Evolutionary conservation across 805 yeast genomes (phyloP), one percentile per base, ranked within the genome.

Genomic region (Myxozyma neotropica): DNA sequence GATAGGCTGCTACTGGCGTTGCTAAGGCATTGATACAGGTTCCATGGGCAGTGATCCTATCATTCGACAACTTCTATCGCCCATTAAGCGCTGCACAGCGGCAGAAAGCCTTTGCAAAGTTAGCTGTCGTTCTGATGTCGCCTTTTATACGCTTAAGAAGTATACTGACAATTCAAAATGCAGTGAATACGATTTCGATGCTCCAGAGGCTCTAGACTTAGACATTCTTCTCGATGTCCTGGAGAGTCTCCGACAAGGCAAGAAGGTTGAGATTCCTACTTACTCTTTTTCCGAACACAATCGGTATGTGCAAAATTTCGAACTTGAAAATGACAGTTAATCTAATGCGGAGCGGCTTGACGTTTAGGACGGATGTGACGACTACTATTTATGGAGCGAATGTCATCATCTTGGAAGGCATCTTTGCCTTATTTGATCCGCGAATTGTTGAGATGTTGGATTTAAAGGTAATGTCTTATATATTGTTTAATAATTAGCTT

Each of bases 1-100:
- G 15, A 6, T 36, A 48, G 2, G 29, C 10, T 23, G 15, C 31
- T n/a, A 5, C 17, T 26, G 19, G 8, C 13, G 48, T 47, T 38
- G 36, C 27, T 17, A 23, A 27, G 3, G 26, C 4, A 15, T 43
- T 38, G 24, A 24, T 17, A 74, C 82, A 89, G 74, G 89, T 89
- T 56, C 98, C 98, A 0, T 92, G 98, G 97, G 89, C 97, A 0
- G 93, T 94, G 12, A 77, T 94, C 57, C 71, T 93, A 21, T 88
- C 97, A 1, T 79, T 91, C 75, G 99, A 94, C 71, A 93, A 93
- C 73, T 94, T 93, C 71, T 94, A 94, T 75, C 83, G 81, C 49
- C 94, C 94, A 0, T 77, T 94, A 66, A 79, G 78, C 1, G 74
- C 72, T 1, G 93, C 83, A 44, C 83, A 89, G 64, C 78, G 87